phyloP scores from a whole-genome alignment of 1,284 basidiomycete species.

The Spongispora temasekensis region DNA sequence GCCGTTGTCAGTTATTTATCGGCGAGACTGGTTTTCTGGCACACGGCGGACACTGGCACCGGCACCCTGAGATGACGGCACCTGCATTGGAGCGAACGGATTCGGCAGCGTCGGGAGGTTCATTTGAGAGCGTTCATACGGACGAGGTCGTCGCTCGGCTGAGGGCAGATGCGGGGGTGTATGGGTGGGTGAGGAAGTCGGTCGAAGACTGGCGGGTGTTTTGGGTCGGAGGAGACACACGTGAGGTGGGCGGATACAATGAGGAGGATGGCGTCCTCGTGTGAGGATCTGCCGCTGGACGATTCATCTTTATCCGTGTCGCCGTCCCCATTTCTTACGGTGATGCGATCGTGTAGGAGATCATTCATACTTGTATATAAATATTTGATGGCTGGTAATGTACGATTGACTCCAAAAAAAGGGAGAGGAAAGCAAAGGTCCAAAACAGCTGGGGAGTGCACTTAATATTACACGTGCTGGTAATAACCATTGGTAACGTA shows the following conservation, averaged over 20 bases:
- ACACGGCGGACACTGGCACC: conserved; percentile 72
- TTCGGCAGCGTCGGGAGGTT: conserved; percentile 45
- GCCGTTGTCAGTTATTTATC: conserved; percentile 58
- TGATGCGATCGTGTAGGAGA: not conserved
- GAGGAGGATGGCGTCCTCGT: conserved; percentile 33
- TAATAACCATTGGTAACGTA: conserved; percentile 28
- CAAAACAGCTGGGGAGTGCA: conserved; percentile 26
- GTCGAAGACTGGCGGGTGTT: conserved; percentile 72
- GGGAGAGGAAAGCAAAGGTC: not conserved
- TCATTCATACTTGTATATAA: conserved; percentile 15
- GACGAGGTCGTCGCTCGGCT: conserved; percentile 48
- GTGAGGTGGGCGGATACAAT: conserved; percentile 23
- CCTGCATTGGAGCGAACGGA: conserved; percentile 39
- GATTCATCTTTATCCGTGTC: not conserved
- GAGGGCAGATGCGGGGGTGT: conserved; percentile 61
- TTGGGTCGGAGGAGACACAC: conserved; percentile 67
- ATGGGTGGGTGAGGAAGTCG: conserved; percentile 73
- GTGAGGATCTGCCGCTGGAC: conserved; percentile 5
- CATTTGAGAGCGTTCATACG: conserved; percentile 52
- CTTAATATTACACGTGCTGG: conserved; percentile 34
- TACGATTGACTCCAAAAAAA: conserved; percentile 18
- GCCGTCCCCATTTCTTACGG: not conserved
- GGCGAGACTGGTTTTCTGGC: conserved; percentile 66
- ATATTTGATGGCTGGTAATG: conserved; percentile 18
- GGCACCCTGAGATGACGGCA: conserved; percentile 41